Evolutionary conservation across 73 alveolate genomes (phyloP).

Genomic region (Symbiodinium pilosum): DNA sequence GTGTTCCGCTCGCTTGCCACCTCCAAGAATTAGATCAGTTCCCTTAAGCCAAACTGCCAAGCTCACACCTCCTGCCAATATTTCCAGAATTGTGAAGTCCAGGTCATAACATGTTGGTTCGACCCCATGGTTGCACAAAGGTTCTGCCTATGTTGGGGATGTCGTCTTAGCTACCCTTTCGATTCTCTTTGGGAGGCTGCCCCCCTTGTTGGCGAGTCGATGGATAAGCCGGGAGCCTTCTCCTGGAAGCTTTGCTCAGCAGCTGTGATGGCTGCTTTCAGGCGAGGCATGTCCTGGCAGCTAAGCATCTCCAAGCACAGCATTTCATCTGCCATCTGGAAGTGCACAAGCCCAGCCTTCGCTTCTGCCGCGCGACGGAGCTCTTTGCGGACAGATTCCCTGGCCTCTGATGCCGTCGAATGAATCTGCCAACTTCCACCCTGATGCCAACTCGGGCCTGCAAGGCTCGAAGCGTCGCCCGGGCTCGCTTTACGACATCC

Average conservation of each 20-base stretch:
- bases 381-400: conserved; percentile 70
- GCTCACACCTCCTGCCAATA: too few species aligned
- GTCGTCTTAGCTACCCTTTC: too few species aligned
- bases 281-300: conserved; percentile 28
- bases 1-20: too few species aligned
- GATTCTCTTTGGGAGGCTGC: too few species aligned
- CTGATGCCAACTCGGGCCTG: conserved; percentile 8
- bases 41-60: too few species aligned
- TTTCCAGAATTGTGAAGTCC: too few species aligned
- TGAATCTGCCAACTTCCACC: too few species aligned
- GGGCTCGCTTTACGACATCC: conserved; percentile 56
- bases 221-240: conserved; percentile 51
- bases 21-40: too few species aligned
- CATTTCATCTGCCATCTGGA: neutral
- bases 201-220: too few species aligned
- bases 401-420: neutral
- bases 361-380: conserved; percentile 40
- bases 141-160: too few species aligned
- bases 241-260: conserved; percentile 69
- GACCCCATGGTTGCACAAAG: too few species aligned
- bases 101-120: too few species aligned
- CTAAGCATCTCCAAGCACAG: neutral
- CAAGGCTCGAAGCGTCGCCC: conserved; percentile 55
- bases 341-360: neutral
- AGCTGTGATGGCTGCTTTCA: conserved; percentile 45